These are phyloP conservation scores for Cryptococcus depauperatus DNA, from an alignment of 1,284 basidiomycete species.

Conservation along the genomic window DNA sequence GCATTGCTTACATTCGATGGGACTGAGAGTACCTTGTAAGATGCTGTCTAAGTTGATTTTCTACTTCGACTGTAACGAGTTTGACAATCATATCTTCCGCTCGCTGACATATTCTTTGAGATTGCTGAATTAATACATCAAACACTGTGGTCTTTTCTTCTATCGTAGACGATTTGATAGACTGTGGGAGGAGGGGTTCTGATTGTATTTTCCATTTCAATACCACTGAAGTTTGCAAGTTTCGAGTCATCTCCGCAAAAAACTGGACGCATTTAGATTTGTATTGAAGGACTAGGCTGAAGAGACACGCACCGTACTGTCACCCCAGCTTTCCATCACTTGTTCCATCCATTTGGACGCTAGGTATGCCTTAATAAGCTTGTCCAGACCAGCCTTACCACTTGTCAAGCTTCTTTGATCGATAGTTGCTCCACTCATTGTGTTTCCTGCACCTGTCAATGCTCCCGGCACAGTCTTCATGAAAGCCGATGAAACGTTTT, in stretches of 20 bases:
- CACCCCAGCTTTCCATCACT: conserved; percentile 69
- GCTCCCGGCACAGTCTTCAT: conserved; percentile 86
- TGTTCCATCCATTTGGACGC: conserved; percentile 63
- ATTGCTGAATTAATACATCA: conserved; percentile 60
- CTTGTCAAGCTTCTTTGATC: conserved; percentile 56
- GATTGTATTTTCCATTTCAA: conserved; percentile 20
- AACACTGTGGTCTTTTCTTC: conserved; percentile 56
- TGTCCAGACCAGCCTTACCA: conserved; percentile 68
- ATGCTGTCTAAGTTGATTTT: conserved; percentile 63
- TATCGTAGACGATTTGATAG: conserved; percentile 1
- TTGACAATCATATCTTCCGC: conserved; percentile 77
- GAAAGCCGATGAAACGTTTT: conserved; percentile 76
- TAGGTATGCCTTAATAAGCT: conserved; percentile 71
- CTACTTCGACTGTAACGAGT: conserved; percentile 69
- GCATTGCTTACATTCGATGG: not conserved
- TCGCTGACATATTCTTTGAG: conserved; percentile 55
- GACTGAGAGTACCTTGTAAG: conserved; percentile 46
- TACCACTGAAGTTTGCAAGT: conserved; percentile 51
- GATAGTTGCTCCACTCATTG: conserved; percentile 47
- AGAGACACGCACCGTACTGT: conserved; percentile 61
- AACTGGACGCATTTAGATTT: conserved; percentile 52
- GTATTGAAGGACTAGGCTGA: not conserved
- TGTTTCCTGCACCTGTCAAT: conserved; percentile 50
- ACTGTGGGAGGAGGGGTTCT: conserved; percentile 38
- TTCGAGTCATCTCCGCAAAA: conserved; percentile 77